Base-by-base conservation (phyloP, 139 green algal genomes). In the Nannochloris sp. region DNA sequence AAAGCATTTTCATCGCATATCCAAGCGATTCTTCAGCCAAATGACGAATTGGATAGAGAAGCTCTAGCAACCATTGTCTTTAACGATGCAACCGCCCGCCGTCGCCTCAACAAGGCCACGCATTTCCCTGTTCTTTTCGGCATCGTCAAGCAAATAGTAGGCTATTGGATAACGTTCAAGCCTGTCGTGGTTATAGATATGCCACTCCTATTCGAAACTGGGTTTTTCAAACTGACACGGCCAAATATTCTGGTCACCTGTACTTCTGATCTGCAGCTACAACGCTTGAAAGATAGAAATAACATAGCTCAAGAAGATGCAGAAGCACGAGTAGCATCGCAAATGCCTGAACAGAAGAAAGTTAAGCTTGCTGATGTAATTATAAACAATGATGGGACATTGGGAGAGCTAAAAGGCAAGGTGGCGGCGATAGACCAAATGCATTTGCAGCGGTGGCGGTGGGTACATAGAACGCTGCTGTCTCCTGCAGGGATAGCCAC, bases 121-220 rank as follows among this genome's bases (percentile, higher is more conserved):
- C 88, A 95, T 60, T 58, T 82, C 0, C 76, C 83, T 3, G 68
- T 95, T 12, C 24, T 69, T 1, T 1, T 84, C n/a, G 71, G 75
- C 32, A 56, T 92, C 9, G 29, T 77, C 1, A 37, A 33, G 9
- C 61, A 78, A 29, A 31, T 95, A 14, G 7, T 83, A 3, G 0
- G 25, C 6, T 15, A 63, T 35, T 91, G 83, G 83, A 34, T 88
- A 1, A 30, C 3, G 0, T 82, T 64, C 61, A 64, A 60, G 2
- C 58, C 38, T 13, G 19, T 82, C 0, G 73, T 86, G 74, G 79
- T 85, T 0, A 58, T 95, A 2, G 89, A 95, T 65, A 91, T 93
- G 84, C 89, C 89, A 0, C 73, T 95, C 37, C 80, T 95, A 7
- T 92, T 95, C 62, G 89, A 95, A 64, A 89, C 80, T 6, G 77